Evolutionary conservation across 805 yeast species (phyloP).

Genomic region (Ogataea trehaloabstinens): DNA sequence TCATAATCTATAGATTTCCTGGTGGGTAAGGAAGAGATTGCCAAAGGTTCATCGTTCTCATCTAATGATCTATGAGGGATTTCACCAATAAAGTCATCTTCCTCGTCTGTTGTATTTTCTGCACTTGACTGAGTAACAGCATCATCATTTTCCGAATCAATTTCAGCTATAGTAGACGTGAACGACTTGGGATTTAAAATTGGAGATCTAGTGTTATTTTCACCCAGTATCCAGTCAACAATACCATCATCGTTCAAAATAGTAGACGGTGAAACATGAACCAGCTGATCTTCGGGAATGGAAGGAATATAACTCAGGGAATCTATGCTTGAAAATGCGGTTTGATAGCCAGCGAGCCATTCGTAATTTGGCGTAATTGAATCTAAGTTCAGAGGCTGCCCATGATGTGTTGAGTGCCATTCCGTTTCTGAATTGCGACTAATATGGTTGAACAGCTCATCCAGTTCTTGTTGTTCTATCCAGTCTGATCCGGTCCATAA

Average conservation of each 20-base stretch:
- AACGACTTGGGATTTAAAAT: conserved; percentile 5
- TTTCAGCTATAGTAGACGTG: conserved; percentile 8
- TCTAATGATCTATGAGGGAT: conserved; percentile 18
- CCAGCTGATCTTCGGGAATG: conserved; percentile 4
- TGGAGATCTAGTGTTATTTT: background rate
- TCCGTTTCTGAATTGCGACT: conserved; percentile 22
- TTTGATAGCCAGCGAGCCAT: conserved; percentile 26
- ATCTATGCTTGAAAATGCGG: conserved; percentile 32
- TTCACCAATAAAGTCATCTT: conserved; percentile 23
- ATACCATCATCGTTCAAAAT: conserved; percentile 7
- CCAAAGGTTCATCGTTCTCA: background rate
- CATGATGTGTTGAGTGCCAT: conserved; percentile 13
- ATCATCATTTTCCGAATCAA: conserved; percentile 10
- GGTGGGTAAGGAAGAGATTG: background rate
- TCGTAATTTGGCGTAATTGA: conserved; percentile 23
- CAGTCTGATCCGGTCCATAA: conserved; percentile 28
- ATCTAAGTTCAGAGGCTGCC: conserved; percentile 10
- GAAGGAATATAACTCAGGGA: conserved; percentile 11
- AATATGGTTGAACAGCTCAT: conserved; percentile 32
- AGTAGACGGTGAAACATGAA: conserved; percentile 5
- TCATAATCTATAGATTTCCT: background rate
- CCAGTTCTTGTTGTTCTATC: conserved; percentile 41
- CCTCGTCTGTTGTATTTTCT: conserved; percentile 21
- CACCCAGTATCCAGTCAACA: conserved; percentile 11
- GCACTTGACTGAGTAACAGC: conserved; percentile 1